Percentiles rank a stretch among this genome's conserved stretches.
phyloP scores from a whole-genome alignment of 805 yeast genomes.

The Wickerhamiella lipophila region DNA sequence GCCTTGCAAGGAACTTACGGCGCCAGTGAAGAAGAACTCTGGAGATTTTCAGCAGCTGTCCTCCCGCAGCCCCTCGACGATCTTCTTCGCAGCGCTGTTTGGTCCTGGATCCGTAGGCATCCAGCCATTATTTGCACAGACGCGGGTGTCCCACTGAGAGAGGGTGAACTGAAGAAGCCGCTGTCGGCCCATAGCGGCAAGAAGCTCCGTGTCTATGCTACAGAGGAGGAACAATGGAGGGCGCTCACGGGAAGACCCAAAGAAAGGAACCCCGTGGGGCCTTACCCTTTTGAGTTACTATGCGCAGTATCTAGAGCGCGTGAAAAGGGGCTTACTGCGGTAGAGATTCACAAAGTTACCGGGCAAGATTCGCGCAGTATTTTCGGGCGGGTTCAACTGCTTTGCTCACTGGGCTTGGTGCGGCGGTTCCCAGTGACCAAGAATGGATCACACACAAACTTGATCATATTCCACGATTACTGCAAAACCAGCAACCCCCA shows the following conservation, averaged over 20 bases:
- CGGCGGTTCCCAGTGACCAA: constrained; percentile 27
- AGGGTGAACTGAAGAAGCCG: neutral
- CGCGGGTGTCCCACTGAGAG: constrained; percentile 5
- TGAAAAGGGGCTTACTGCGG: constrained; percentile 28
- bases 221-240: constrained; percentile 28
- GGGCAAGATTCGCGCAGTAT: constrained; percentile 33
- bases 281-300: constrained; percentile 30
- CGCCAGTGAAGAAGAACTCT: constrained; percentile 10
- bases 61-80: constrained; percentile 14
- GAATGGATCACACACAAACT: constrained; percentile 26
- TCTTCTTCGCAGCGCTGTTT: constrained; percentile 13
- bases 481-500: constrained; percentile 19
- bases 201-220: constrained; percentile 21
- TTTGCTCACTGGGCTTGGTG: constrained; percentile 29
- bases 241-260: constrained; percentile 27
- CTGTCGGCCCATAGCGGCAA: neutral
- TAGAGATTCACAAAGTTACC: constrained; percentile 28
- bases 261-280: constrained; percentile 26
- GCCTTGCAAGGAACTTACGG: constrained; percentile 19
- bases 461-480: constrained; percentile 27
- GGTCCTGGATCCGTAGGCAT: constrained; percentile 16
- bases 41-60: constrained; percentile 9
- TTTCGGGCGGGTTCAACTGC: constrained; percentile 26
- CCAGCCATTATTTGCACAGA: constrained; percentile 13
- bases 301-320: constrained; percentile 32